Percentiles rank a stretch among this genome's conserved stretches.
These are phyloP conservation scores for Paraphoma chrysanthemicola DNA, from an alignment of 2,329 filamentous ascomycete species.

Conservation along the genomic window DNA sequence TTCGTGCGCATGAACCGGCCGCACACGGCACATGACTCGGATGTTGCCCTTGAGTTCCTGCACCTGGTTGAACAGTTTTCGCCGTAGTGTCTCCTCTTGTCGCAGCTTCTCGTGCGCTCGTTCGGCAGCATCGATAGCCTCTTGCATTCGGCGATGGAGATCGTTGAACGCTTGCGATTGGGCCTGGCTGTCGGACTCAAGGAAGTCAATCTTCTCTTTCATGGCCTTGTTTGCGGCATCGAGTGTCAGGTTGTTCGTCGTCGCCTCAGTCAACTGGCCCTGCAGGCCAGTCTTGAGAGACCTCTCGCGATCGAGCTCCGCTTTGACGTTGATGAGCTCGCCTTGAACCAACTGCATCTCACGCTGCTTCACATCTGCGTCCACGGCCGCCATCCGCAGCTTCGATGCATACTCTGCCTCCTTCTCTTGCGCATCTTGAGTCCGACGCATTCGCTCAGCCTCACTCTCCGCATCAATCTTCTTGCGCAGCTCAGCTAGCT, in stretches of 20 bases:
- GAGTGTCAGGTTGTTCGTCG: slow-evolving; percentile 59
- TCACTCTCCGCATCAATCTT: slow-evolving; percentile 71
- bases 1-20: slow-evolving; percentile 71
- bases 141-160: slow-evolving; percentile 80
- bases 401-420: slow-evolving; percentile 60
- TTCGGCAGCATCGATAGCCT: slow-evolving; percentile 74
- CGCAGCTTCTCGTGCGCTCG: slow-evolving; percentile 81
- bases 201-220: slow-evolving; percentile 82
- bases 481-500: slow-evolving; percentile 69
- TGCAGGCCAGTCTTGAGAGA: slow-evolving; percentile 65
- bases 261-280: slow-evolving; percentile 55
- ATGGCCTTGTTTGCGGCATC: slow-evolving; percentile 79
- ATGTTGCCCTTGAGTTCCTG: slow-evolving; percentile 99
- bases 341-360: slow-evolving; percentile 58
- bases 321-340: slow-evolving; percentile 57
- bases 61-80: slow-evolving; percentile 95
- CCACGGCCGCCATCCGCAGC: slow-evolving; percentile 67
- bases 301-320: slow-evolving; percentile 64
- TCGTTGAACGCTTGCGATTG: slow-evolving; percentile 85
- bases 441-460: slow-evolving; percentile 65
- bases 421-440: slow-evolving; percentile 71
- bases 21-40: slow-evolving; percentile 94
- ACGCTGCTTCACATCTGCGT: slow-evolving; percentile 61
- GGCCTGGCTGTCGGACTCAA: slow-evolving; percentile 88
- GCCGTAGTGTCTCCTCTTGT: slow-evolving; percentile 86